These are phyloP conservation scores for Trypanosoma congolense DNA, from an alignment of 208 protist genomes.

Conservation along the genomic window DNA sequence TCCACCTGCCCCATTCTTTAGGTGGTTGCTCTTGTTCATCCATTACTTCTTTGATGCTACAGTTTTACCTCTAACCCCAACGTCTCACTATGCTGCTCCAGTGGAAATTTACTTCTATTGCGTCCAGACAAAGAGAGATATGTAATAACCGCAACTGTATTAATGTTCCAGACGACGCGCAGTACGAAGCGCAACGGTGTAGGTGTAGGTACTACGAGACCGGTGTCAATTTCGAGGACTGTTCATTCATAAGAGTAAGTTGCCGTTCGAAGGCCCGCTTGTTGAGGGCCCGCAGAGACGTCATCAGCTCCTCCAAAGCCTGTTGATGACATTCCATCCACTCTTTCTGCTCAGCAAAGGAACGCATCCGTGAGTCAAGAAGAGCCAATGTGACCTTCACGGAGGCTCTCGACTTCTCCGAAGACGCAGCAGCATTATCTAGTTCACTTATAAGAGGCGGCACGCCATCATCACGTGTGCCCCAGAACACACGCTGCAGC, in stretches of 20 bases:
- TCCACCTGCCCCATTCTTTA: too few relatives aligned
- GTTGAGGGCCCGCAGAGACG: slow-evolving; percentile 46
- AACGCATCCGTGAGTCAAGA: slow-evolving; percentile 45
- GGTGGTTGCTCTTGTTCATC: too few relatives aligned
- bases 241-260: slow-evolving; percentile 50
- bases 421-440: slow-evolving; percentile 38
- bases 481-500: slow-evolving; percentile 65
- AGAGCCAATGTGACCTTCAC: slow-evolving; percentile 49
- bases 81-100: too few relatives aligned
- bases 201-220: not conserved
- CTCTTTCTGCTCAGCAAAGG: slow-evolving; percentile 49
- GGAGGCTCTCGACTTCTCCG: slow-evolving; percentile 55
- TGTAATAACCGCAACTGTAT: too few relatives aligned
- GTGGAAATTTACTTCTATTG: too few relatives aligned
- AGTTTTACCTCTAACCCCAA: too few relatives aligned
- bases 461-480: slow-evolving; percentile 47
- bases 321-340: slow-evolving; percentile 71
- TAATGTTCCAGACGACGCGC: too few relatives aligned
- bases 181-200: too few relatives aligned
- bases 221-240: slow-evolving; percentile 11
- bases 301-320: slow-evolving; percentile 53
- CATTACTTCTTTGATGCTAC: too few relatives aligned
- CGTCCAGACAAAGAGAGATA: too few relatives aligned
- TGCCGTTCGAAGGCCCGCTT: slow-evolving; percentile 59
- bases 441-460: slow-evolving; percentile 46